These are phyloP conservation scores for Murraya paniculata DNA, from an alignment of 345 rosid species.

Conservation along the genomic window DNA sequence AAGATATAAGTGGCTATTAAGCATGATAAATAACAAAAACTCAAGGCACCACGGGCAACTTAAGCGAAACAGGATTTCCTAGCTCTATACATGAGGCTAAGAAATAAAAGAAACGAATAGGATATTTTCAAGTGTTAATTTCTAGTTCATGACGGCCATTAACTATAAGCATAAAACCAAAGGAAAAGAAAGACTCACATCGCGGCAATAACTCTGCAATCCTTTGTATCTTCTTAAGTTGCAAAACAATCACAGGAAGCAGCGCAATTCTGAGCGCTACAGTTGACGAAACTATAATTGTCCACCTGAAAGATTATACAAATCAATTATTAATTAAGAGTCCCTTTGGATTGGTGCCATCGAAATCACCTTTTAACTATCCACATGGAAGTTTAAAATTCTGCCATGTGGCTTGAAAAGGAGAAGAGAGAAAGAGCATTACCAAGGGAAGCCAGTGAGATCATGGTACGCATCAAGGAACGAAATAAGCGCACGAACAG, in stretches of 20 bases:
- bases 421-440: not conserved
- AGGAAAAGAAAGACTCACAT: slow-evolving; percentile 41
- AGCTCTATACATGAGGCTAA: not conserved
- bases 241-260: slow-evolving; percentile 65
- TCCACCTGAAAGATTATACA: slow-evolving; percentile 52
- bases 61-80: not conserved
- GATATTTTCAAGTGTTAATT: not conserved
- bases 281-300: slow-evolving; percentile 70
- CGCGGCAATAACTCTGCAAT: slow-evolving; percentile 59
- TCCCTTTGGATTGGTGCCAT: not conserved
- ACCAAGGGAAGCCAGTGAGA: slow-evolving; percentile 87
- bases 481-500: slow-evolving; percentile 47
- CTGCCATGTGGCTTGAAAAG: not conserved
- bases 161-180: not conserved
- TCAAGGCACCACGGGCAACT: not conserved
- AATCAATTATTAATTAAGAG: not conserved
- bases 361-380: not conserved
- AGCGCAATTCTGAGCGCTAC: slow-evolving; percentile 59
- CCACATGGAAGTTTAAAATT: too few species aligned
- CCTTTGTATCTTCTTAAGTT: slow-evolving; percentile 54
- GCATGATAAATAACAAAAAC: not conserved
- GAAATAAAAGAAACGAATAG: not conserved
- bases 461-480: slow-evolving; percentile 73
- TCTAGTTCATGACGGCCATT: not conserved
- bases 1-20: not conserved